Conservation (phyloP, 169 alveolate genomes). For the Sarcocystis neurona region DNA sequence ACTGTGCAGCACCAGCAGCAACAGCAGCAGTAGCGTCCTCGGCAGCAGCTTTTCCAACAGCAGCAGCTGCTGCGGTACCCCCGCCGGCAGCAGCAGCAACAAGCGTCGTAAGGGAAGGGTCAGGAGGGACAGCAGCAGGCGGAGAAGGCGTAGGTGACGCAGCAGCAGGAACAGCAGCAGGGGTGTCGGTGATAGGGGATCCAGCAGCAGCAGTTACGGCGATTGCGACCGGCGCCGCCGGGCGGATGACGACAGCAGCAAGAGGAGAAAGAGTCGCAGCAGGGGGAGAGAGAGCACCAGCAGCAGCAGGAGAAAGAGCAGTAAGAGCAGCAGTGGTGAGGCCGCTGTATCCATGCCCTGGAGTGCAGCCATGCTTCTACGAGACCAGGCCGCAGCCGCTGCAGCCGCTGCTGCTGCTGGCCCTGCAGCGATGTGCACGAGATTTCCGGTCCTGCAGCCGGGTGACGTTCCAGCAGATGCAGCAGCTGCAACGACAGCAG, state of each 20-base stretch:
- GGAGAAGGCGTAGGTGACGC: not conserved
- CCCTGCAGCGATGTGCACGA: slow-evolving; percentile 27
- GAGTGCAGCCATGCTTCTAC: not conserved
- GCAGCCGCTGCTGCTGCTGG: slow-evolving; percentile 60
- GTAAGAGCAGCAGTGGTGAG: slow-evolving; percentile 23
- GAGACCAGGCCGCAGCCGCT: slow-evolving; percentile 46
- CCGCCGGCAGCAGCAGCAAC: not conserved
- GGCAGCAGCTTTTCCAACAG: not conserved
- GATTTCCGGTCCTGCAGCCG: slow-evolving; percentile 47
- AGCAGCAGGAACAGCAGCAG: not conserved
- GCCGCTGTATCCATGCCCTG: not conserved
- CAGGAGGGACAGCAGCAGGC: not conserved
- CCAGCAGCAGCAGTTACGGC: slow-evolving; percentile 8
- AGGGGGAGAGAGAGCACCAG: not conserved
- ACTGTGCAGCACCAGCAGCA: slow-evolving; percentile 1
- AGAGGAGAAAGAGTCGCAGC: not conserved
- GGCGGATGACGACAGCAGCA: slow-evolving; percentile 27
- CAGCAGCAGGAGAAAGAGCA: slow-evolving; percentile 20
- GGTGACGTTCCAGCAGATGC: slow-evolving; percentile 46
- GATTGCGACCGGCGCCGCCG: slow-evolving; percentile 15
- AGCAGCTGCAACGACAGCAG: slow-evolving; percentile 41
- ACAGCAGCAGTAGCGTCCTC: not conserved
- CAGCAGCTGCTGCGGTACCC: not conserved
- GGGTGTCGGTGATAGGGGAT: not conserved
- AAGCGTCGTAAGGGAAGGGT: not conserved